Percentiles rank a stretch among this genome's conserved stretches.
Evolutionary conservation across 306 rosid genomes (phyloP).

Genomic region (Dryas octopetala): DNA sequence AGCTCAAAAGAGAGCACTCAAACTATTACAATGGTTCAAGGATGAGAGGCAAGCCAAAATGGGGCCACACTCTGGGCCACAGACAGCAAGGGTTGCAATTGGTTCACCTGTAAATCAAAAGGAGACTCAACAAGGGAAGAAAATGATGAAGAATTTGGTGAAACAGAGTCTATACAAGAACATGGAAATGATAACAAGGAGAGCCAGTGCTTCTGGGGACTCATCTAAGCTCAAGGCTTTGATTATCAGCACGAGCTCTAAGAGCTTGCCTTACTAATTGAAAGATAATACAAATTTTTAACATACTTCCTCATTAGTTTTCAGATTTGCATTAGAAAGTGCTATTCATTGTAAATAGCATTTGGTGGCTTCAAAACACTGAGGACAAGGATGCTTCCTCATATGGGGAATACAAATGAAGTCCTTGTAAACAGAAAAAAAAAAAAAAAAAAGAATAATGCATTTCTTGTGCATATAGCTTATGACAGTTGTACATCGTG

Average conservation of each 20-base stretch:
- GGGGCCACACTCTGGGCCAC: conserved; percentile 97
- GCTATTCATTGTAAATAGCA: conserved; percentile 4
- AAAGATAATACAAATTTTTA: not conserved
- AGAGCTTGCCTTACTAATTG: conserved; percentile 75
- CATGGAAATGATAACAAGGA: conserved; percentile 72
- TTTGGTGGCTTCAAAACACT: not conserved
- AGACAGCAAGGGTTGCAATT: conserved; percentile 57
- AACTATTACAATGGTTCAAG: conserved; percentile 82
- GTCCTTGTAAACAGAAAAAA: not conserved
- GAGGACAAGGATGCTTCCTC: conserved; percentile 1
- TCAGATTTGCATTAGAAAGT: not conserved
- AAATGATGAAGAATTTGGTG: conserved; percentile 89
- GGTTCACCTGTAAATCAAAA: conserved; percentile 59
- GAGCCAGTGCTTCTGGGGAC: conserved; percentile 66
- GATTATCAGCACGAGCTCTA: conserved; percentile 88
- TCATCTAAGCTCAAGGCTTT: conserved; percentile 59
- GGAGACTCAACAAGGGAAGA: conserved; percentile 66
- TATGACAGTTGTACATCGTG: conserved; percentile 11
- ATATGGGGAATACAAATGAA: not conserved
- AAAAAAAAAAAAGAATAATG: not conserved
- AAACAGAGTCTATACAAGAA: conserved; percentile 78
- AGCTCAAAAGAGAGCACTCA: conserved; percentile 86
- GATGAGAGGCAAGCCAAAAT: conserved; percentile 70
- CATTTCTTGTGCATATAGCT: conserved; percentile 28
- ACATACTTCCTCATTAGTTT: not conserved